These are phyloP conservation scores for Mycosphaerella arachidis DNA, from an alignment of 2,329 filamentous ascomycete genomes.

Conservation along the genomic window DNA sequence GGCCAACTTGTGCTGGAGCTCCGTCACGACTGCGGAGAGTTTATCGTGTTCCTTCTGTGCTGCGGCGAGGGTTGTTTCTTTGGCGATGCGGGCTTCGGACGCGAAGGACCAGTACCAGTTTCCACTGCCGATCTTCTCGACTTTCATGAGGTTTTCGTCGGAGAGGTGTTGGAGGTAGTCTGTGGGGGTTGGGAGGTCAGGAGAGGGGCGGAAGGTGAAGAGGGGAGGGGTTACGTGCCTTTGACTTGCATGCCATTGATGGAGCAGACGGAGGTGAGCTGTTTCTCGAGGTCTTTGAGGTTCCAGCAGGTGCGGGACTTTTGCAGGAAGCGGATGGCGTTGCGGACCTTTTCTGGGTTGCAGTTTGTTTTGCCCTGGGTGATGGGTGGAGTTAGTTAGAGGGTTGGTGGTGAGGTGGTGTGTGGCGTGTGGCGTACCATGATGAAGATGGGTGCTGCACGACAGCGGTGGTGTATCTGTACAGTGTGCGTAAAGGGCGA, in stretches of 20 bases:
- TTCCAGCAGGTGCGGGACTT: conserved; percentile 58
- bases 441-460: background rate
- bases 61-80: conserved; percentile 37
- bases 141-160: conserved; percentile 58
- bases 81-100: conserved; percentile 52
- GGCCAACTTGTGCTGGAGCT: conserved; percentile 40
- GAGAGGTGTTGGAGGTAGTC: conserved; percentile 60
- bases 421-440: conserved; percentile 9
- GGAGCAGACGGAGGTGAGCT: conserved; percentile 55
- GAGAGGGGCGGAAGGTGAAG: background rate
- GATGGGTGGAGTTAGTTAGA: conserved; percentile 4
- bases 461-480: background rate
- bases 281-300: conserved; percentile 65
- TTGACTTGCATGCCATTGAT: conserved; percentile 59
- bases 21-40: conserved; percentile 30
- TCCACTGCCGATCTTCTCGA: conserved; percentile 66
- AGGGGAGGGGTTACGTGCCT: conserved; percentile 13
- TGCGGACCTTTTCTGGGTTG: conserved; percentile 54
- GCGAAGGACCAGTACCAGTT: conserved; percentile 70
- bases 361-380: conserved; percentile 54
- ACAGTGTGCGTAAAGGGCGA: background rate
- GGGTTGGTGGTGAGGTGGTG: background rate
- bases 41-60: conserved; percentile 38
- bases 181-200: conserved; percentile 6
- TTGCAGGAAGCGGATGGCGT: conserved; percentile 57